Conservation (phyloP, 1,284 basidiomycete species). For the Leccinum pachyderme region DNA sequence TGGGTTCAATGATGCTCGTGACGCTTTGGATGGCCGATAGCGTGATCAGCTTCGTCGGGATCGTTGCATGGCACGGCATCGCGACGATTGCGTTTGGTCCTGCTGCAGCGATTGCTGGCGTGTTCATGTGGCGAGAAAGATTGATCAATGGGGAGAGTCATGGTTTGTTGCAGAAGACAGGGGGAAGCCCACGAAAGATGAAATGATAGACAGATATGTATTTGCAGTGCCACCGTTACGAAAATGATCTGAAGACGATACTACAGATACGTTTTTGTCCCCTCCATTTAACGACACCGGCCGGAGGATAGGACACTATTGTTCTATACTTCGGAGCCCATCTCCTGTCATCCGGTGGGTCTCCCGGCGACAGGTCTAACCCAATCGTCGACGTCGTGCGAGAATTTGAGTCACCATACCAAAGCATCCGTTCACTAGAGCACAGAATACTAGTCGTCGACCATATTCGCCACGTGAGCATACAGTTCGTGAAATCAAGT, state of each 20-base stretch:
- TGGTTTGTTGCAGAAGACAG: background rate
- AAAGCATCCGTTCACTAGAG: too few relatives aligned
- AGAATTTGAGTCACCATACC: too few relatives aligned
- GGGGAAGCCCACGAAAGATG: background rate
- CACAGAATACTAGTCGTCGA: background rate
- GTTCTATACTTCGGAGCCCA: too few relatives aligned
- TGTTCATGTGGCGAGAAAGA: conserved; percentile 44
- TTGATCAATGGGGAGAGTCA: conserved; percentile 19
- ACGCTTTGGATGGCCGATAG: conserved; percentile 43
- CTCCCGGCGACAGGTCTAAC: too few relatives aligned
- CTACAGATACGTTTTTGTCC: background rate
- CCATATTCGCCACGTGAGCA: background rate
- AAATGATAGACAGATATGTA: background rate
- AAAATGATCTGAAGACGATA: background rate
- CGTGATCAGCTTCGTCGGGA: conserved; percentile 16
- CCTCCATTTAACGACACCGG: background rate
- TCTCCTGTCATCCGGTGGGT: too few relatives aligned
- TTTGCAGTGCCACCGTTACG: background rate
- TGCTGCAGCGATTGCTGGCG: conserved; percentile 42
- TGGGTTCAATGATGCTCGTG: conserved; percentile 36
- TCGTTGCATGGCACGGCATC: conserved; percentile 38
- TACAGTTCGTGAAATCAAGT: background rate
- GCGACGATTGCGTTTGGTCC: conserved; percentile 40
- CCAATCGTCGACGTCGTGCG: too few relatives aligned
- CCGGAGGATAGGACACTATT: background rate